Percentiles rank a stretch among this genome's conserved stretches.
Conservation (phyloP, 176 grass and related monocot species). For the Secale cereale region DNA sequence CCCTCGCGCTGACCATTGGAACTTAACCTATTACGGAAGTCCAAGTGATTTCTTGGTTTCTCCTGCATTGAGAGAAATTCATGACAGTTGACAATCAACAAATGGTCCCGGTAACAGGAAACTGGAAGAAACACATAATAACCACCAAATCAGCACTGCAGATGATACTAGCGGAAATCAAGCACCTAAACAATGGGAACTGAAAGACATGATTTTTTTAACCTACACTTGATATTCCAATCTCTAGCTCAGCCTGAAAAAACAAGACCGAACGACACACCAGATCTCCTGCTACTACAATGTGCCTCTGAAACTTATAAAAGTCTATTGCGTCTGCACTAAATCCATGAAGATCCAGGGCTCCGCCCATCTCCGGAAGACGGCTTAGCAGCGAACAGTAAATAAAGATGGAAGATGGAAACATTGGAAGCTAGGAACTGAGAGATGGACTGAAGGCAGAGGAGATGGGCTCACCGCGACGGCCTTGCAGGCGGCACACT, state of each 20-base stretch:
- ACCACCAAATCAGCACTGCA: neutral
- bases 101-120: neutral
- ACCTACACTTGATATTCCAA: slow-evolving; percentile 84
- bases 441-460: neutral
- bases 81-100: neutral
- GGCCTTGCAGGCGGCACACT: slow-evolving; percentile 84
- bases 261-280: slow-evolving; percentile 17
- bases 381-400: neutral
- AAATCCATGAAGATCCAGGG: slow-evolving; percentile 2
- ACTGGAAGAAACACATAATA: neutral
- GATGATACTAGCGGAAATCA: neutral
- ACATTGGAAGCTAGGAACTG: neutral
- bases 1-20: slow-evolving; percentile 91
- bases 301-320: neutral
- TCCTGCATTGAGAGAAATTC: slow-evolving; percentile 53
- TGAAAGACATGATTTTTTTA: neutral
- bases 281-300: neutral
- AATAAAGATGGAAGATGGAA: too few relatives aligned
- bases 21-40: slow-evolving; percentile 81
- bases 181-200: neutral
- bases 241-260: slow-evolving; percentile 76
- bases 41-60: slow-evolving; percentile 96
- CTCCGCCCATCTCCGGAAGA: neutral
- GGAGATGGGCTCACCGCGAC: slow-evolving; percentile 51
- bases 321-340: neutral